Evolutionary conservation across 2,329 filamentous ascomycete species (phyloP), one percentile per base, ranked within the genome.

Genomic region (Exutisphaerella laricina): DNA sequence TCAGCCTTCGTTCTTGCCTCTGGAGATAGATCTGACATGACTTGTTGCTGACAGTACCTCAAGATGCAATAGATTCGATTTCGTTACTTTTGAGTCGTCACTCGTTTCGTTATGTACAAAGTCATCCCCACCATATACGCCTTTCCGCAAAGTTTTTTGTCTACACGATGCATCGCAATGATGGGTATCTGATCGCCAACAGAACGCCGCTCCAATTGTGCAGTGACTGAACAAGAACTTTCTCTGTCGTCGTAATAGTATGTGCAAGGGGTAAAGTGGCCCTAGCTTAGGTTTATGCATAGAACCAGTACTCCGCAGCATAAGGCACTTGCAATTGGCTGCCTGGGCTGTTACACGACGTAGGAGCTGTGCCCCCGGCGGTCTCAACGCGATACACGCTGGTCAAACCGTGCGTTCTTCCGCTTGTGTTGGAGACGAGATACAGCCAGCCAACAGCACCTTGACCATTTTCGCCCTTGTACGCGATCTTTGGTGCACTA

Each of bases 331-430:
- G 60, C 40, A 67, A 37, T 25, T 58, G 58, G 13, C 33, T 42
- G 0, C 49, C 45, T n/a, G 40, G 51, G 51, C 22, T 53, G 4
- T 58, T 56, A 55, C 71, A 74, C 1, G 58, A 65, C 2, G 51
- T 50, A 2, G 67, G 66, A 37, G 64, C 58, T 7, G 53, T 52
- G 18, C 71, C 71, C 3, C 70, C 70, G 0, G 68, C 70, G 12
- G 71, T 74, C 55, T 72, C 65, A 7, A 74, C 60, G 5, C 72
- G 59, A 50, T 73, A 75, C 2, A 73, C 70, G 4, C 65, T 66
- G 28, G 61, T 61, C 44, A 73, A 51, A n/a, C 66, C 66, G 6
- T 57, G 45, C 14, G 62, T 65, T 6, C 58, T 46, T 5, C 62
- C 61, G 5, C 28, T 48, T 8, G 57, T 63, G 25, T 64, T 61